phyloP scores from a whole-genome alignment of 352 stramenopile species.

The Pythium phragmiticola region DNA sequence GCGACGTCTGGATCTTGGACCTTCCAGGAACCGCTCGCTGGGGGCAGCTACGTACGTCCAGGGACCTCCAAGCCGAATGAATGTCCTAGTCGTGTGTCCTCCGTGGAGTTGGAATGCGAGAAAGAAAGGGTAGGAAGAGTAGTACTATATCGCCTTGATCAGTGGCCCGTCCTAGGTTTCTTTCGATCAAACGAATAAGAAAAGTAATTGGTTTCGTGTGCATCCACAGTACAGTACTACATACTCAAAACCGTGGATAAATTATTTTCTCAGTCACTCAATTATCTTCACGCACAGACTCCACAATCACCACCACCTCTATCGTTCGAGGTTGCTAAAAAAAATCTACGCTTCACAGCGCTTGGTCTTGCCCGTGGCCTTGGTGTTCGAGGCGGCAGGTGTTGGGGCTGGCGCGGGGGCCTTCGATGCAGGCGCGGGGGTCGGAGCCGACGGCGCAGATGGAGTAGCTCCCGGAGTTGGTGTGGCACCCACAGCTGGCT shows the following conservation, averaged over 20 bases:
- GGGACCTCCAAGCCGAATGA: background rate
- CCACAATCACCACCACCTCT: background rate
- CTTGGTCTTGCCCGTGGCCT: conserved; percentile 25
- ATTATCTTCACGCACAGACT: conserved; percentile 8
- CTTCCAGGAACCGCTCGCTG: background rate
- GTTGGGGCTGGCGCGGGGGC: conserved; percentile 1
- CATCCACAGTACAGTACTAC: background rate
- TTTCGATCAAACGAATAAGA: background rate
- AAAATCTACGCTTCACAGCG: conserved; percentile 22
- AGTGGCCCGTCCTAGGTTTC: conserved; percentile 14
- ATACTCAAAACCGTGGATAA: conserved; percentile 3
- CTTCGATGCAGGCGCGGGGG: background rate
- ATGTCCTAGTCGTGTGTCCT: conserved; percentile 7
- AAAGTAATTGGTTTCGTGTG: background rate
- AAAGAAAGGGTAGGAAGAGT: background rate
- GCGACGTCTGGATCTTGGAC: too few relatives aligned
- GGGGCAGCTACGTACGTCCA: background rate
- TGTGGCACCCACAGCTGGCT: background rate
- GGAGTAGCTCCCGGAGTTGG: background rate
- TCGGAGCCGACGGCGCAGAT: background rate
- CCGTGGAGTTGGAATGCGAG: conserved; percentile 1
- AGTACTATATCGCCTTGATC: conserved; percentile 11
- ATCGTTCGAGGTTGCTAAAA: conserved; percentile 3
- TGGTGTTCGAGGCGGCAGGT: conserved; percentile 2
- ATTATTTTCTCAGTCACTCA: conserved; percentile 17